Base-by-base conservation (phyloP, 2,329 filamentous ascomycete species). In the Phyllosticta capitalensis region DNA sequence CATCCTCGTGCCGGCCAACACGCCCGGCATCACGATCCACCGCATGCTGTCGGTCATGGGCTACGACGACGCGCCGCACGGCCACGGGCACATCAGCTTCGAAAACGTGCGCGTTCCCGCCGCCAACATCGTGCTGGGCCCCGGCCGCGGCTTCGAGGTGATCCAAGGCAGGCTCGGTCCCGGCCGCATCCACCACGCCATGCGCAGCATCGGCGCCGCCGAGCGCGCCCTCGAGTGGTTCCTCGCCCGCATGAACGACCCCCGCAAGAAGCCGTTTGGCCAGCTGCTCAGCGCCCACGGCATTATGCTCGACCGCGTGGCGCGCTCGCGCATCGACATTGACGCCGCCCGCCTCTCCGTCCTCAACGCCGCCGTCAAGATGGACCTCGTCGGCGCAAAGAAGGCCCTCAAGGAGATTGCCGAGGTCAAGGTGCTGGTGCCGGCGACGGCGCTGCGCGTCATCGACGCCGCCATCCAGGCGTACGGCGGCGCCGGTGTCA, bases 31-130 rank as follows among this genome's bases (percentile, higher is more conserved):
- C 69, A 95, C 85, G n/a, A 87, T 97, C 67, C 83, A 96, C 75
- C 87, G 94, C 66, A 96, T 96, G 90, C 80, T 99, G 59, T 87
- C 82, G 55, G 92, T 97, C 64, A 96, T 95, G 75, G 94, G 94
- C 61, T 97, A 91, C 76, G 94, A 97, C 72, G 94, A 99, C 68
- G 94, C 94, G n/a, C 94, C 94, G 2, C 94, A 99, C 74, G 94
- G 94, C 59, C 94, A 99, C 76, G 94, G 91, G 52, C 92, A 99
- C 75, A 85, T 99, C 70, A 83, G 79, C 38, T 97, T 99, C 77
- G 81, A 86, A 61, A 88, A 97, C 71, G 94, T 97, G 63, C 88
- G 92, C 61, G 89, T 99, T 0, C 92, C 92, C 7, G 84, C 80
- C 30, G 78, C 79, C 67, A 94, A 89, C 77, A 87, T 99, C 69